phyloP scores from a whole-genome alignment of 306 rosid species.

The Lathyrus sativus region DNA sequence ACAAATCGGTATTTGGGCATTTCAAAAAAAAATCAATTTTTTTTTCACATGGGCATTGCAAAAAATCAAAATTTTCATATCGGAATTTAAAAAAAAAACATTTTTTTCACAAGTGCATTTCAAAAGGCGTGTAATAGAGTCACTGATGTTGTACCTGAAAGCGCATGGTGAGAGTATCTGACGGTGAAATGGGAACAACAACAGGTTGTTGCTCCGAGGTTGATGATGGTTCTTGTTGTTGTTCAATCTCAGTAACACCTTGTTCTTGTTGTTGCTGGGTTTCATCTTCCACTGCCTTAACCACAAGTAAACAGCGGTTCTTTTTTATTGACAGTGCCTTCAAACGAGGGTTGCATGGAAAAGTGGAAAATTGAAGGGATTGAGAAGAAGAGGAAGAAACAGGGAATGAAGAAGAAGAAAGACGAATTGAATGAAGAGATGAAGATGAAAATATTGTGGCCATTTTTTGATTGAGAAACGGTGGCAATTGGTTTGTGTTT shows the following conservation, averaged over 20 bases:
- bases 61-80: neutral
- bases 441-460: constrained; percentile 51
- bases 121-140: neutral
- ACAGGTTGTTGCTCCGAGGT: constrained; percentile 60
- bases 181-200: constrained; percentile 74
- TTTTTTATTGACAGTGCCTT: constrained; percentile 28
- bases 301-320: constrained; percentile 34
- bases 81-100: neutral
- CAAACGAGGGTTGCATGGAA: constrained; percentile 35
- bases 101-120: neutral
- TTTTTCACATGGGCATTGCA: neutral
- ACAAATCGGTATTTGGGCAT: neutral
- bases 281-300: constrained; percentile 58
- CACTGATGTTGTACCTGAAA: constrained; percentile 59
- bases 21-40: neutral
- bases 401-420: constrained; percentile 18
- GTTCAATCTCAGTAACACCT: constrained; percentile 33
- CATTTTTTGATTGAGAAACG: constrained; percentile 46
- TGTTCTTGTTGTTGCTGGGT: constrained; percentile 40
- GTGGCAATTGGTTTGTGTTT: neutral
- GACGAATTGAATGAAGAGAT: constrained; percentile 40
- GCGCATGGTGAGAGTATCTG: constrained; percentile 79
- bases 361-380: constrained; percentile 39
- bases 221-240: constrained; percentile 34
- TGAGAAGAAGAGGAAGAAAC: constrained; percentile 25